These are phyloP conservation scores for Gonium pectorale DNA, from an alignment of 139 green algal genomes.

Conservation along the genomic window DNA sequence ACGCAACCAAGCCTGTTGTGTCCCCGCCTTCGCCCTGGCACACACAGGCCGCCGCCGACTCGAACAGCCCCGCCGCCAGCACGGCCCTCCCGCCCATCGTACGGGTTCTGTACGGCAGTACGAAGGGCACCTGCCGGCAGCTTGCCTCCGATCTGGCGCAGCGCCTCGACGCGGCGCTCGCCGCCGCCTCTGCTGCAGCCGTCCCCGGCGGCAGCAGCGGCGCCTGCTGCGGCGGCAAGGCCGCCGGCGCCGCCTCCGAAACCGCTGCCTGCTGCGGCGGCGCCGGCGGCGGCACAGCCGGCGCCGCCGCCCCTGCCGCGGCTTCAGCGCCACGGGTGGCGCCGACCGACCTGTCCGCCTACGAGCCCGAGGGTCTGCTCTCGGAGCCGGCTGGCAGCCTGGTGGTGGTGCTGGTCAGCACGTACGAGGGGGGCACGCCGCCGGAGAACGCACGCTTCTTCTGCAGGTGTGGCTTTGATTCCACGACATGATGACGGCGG, in stretches of 20 bases:
- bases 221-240: background rate
- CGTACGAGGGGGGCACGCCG: conserved; percentile 66
- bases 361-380: conserved; percentile 50
- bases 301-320: background rate
- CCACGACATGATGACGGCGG: no score
- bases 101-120: conserved; percentile 22
- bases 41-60: background rate
- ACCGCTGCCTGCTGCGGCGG: background rate
- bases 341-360: conserved; percentile 11
- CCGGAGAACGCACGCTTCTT: conserved; percentile 63
- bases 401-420: conserved; percentile 67
- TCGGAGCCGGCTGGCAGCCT: conserved; percentile 23
- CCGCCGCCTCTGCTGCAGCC: background rate
- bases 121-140: conserved; percentile 4
- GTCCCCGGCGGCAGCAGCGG: background rate
- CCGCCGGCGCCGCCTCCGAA: background rate
- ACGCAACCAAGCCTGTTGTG: no score
- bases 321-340: background rate
- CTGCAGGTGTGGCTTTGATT: conserved; percentile 65
- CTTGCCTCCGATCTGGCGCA: background rate
- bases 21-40: no score
- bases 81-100: background rate
- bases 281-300: background rate
- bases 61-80: background rate
- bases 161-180: background rate